Evolutionary conservation across 257 asterid genomes (phyloP).

Genomic region (Henckelia pumila): DNA sequence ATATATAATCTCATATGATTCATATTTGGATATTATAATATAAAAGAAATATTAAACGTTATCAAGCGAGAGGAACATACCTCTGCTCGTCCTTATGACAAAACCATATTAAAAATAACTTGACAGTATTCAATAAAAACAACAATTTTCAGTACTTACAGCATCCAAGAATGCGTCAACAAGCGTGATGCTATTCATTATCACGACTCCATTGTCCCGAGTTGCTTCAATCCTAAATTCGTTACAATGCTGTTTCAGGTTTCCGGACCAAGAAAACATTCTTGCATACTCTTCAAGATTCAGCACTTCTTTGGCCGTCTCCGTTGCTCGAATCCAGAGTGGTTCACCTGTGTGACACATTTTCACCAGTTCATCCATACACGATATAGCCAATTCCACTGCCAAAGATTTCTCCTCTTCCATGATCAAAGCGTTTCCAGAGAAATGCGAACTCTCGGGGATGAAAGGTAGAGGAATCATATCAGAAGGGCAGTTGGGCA

Average conservation of each 20-base stretch:
- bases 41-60: no score
- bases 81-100: no score
- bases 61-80: no score
- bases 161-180: conserved; percentile 91
- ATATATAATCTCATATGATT: no score
- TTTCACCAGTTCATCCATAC: conserved; percentile 55
- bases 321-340: conserved; percentile 52
- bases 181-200: conserved; percentile 86
- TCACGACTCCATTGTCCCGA: conserved; percentile 67
- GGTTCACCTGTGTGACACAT: conserved; percentile 69
- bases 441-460: conserved; percentile 49
- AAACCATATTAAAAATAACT: neutral
- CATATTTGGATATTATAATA: no score
- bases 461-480: conserved; percentile 52
- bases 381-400: conserved; percentile 64
- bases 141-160: conserved; percentile 34
- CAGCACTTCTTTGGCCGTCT: conserved; percentile 37
- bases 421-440: conserved; percentile 46
- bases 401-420: conserved; percentile 80
- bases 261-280: conserved; percentile 63
- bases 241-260: conserved; percentile 28
- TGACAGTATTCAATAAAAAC: neutral
- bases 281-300: conserved; percentile 49
- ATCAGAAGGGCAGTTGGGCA: conserved; percentile 33
- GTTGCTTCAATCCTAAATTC: conserved; percentile 66